A percentile compares a stretch with the other conserved stretches of the same genome.
Conservation (phyloP, 306 rosid genomes). For the Trichosanthes cucumerina region DNA sequence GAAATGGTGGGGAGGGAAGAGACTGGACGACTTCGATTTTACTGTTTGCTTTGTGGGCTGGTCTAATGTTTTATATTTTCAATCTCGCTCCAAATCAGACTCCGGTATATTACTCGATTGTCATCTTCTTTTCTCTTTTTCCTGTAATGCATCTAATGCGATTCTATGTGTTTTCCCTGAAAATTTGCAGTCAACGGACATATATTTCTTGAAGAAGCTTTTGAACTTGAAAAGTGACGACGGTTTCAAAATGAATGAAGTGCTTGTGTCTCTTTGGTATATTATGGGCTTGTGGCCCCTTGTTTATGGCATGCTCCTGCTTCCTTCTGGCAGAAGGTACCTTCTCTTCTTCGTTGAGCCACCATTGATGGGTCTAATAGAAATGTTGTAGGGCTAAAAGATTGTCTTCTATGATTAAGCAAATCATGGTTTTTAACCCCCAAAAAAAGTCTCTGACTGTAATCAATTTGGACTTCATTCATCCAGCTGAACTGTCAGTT, state of each 20-base stretch:
- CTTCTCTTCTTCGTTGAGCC: background rate
- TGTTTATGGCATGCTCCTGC: constrained; percentile 64
- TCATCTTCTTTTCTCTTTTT: background rate
- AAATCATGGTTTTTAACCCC: background rate
- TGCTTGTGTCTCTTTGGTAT: constrained; percentile 77
- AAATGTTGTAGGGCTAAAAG: background rate
- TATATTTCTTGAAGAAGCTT: constrained; percentile 70
- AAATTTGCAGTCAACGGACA: constrained; percentile 48
- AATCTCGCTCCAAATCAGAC: constrained; percentile 78
- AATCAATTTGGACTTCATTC: background rate
- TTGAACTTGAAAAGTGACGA: constrained; percentile 68
- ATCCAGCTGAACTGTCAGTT: background rate
- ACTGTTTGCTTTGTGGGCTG: constrained; percentile 64
- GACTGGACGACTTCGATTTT: constrained; percentile 82
- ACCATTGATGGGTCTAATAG: background rate
- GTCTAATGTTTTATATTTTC: constrained; percentile 56
- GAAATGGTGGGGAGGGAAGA: constrained; percentile 35
- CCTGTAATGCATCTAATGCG: background rate
- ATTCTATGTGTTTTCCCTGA: background rate
- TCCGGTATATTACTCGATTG: constrained; percentile 38
- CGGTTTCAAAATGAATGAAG: constrained; percentile 79
- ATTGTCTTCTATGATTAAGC: background rate
- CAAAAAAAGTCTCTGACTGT: background rate
- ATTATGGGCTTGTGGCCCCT: constrained; percentile 94
- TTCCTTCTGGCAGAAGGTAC: constrained; percentile 91